Evolutionary conservation across 306 rosid species (phyloP).

Genomic region (Gastrolobium bilobum): DNA sequence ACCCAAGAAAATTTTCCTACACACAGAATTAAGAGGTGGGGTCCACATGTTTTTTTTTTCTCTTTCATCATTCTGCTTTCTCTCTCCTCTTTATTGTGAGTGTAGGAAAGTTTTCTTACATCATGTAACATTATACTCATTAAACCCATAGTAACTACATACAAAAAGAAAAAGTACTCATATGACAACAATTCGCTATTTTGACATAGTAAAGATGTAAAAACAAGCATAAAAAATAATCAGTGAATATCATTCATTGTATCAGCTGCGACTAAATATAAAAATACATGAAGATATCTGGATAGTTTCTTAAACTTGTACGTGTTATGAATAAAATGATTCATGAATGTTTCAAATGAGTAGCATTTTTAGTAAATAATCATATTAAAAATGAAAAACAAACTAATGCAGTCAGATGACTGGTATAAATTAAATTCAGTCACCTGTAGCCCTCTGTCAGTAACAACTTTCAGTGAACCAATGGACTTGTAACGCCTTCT

Average conservation of each 20-base stretch:
- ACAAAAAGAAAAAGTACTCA: neutral
- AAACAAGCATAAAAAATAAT: conserved; percentile 4
- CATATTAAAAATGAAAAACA: neutral
- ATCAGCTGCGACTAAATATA: conserved; percentile 20
- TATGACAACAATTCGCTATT: conserved; percentile 2
- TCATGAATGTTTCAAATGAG: conserved; percentile 20
- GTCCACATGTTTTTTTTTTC: no score
- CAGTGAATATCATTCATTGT: conserved; percentile 27
- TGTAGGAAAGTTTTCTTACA: no score
- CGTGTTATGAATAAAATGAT: conserved; percentile 22
- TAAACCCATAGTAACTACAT: neutral
- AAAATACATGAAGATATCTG: conserved; percentile 24
- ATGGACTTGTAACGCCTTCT: conserved; percentile 80
- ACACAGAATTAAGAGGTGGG: no score
- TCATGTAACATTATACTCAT: no score
- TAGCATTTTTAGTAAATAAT: conserved; percentile 12
- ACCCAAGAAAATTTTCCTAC: no score
- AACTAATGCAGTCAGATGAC: neutral
- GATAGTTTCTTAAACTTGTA: conserved; percentile 27
- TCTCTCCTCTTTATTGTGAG: no score
- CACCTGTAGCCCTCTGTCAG: conserved; percentile 93
- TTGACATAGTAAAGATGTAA: neutral
- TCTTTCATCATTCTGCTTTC: no score
- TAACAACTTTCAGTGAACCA: conserved; percentile 77
- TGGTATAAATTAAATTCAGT: conserved; percentile 40